Evolutionary conservation across 2,329 filamentous ascomycete genomes (phyloP), one percentile per base, ranked within the genome.

Genomic region (Byssothecium circinans): DNA sequence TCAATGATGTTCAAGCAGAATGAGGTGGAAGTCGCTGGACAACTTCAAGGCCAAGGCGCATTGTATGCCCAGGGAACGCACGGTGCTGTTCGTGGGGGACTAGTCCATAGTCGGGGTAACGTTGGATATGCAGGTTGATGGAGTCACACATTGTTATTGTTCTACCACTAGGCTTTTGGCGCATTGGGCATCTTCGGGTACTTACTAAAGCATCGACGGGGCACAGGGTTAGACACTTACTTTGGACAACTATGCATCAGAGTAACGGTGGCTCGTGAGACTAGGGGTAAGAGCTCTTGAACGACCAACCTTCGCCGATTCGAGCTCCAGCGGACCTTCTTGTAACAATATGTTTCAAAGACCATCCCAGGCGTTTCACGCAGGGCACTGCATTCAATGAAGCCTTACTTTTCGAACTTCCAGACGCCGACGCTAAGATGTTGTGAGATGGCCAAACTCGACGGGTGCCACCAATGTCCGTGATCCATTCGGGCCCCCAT

Each of bases 1-100:
- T 57, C 59, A 12, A 68, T 69, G 64, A 62, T 65, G 50, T 69
- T 60, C 47, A 68, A 69, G 50, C 60, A 62, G 43, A 54, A 56
- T 11, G 46, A 49, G 35, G 43, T 47, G 18, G 52, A 52, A 30
- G 17, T 34, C n/a, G 32, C 46, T 17, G 50, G 54, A 18, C 57
- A 53, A 4, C 38, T 57, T 27, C 50, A 55, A 27, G 48, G 45
- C 15, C 52, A 50, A 36, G 39, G 43, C 15, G 20, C 34, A n/a
- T 45, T 59, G 25, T 57, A 56, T 37, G 38, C 45, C 15, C 50
- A 53, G 37, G 41, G 41, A 23, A 8, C 41, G 19, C 41, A 47
- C 29, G 35, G 38, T 33, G 41, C 49, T n/a, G 19, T 34, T 22
- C 49, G 41, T 14, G 56, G 52, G 17, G 43, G 47, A 18, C 17